These are phyloP conservation scores for Cantharellus cinnabarinus DNA, from an alignment of 768 basidiomycete genomes.

Conservation along the genomic window DNA sequence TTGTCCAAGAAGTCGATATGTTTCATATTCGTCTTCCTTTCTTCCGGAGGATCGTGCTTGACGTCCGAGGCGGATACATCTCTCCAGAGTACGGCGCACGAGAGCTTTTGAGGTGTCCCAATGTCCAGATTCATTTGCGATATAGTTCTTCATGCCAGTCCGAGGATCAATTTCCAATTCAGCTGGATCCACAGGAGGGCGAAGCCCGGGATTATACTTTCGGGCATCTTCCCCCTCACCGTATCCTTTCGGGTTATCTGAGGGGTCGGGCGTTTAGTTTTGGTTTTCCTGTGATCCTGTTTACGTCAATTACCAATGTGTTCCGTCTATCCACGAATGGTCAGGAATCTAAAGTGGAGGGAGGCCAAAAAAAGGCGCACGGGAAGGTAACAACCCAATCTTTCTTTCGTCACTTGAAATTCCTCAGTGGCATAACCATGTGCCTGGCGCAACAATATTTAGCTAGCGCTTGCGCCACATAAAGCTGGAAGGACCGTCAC, in stretches of 20 bases:
- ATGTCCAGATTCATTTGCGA: conserved; percentile 53
- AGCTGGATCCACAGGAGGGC: conserved; percentile 63
- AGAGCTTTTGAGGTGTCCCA: conserved; percentile 82
- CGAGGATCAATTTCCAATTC: conserved; percentile 71
- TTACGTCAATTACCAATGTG: no score
- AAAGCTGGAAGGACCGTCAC: no score
- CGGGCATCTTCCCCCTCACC: conserved; percentile 65
- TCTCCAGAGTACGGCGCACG: conserved; percentile 51
- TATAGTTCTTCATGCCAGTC: conserved; percentile 90
- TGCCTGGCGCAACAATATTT: no score
- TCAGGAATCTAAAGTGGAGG: no score
- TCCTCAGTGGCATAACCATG: conserved; percentile 51
- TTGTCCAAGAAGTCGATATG: conserved; percentile 61
- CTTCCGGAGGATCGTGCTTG: conserved; percentile 21
- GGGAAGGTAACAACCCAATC: conserved; percentile 70
- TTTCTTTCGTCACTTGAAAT: conserved; percentile 72
- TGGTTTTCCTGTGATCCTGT: no score
- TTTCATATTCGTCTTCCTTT: conserved; percentile 46
- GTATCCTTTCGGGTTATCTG: conserved; percentile 31
- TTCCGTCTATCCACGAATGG: no score
- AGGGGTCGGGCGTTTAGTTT: no score
- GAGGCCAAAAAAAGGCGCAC: conserved; percentile 25
- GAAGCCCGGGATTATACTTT: conserved; percentile 50
- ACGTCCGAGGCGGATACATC: conserved; percentile 64
- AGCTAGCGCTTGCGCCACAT: no score